These are phyloP conservation scores for Collybia nuda DNA, from an alignment of 768 basidiomycete genomes.

Conservation along the genomic window DNA sequence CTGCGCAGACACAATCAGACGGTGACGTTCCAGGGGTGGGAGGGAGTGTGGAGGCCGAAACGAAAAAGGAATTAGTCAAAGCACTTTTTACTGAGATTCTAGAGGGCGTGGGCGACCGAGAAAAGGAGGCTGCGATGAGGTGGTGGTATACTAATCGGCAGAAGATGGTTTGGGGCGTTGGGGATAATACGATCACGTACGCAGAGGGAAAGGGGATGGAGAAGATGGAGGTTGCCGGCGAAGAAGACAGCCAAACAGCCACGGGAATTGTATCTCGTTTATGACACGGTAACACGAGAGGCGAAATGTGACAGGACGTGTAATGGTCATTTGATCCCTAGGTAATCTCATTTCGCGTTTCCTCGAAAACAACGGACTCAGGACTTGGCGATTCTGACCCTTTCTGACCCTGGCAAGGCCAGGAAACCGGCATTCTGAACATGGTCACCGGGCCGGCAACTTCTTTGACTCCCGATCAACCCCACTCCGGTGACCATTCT, in stretches of 20 bases:
- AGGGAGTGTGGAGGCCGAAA: conserved; percentile 12
- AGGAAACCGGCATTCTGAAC: conserved; percentile 3
- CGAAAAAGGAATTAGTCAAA: conserved; percentile 47
- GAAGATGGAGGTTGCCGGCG: neutral
- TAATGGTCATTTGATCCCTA: no score
- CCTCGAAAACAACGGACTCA: conserved; percentile 4
- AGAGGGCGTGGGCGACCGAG: conserved; percentile 63
- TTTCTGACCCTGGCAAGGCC: neutral
- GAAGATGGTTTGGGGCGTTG: conserved; percentile 7
- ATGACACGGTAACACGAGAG: conserved; percentile 7
- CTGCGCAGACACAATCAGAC: conserved; percentile 21
- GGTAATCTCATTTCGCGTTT: neutral
- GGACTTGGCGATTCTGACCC: neutral
- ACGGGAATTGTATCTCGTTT: conserved; percentile 10
- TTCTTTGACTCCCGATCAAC: conserved; percentile 16
- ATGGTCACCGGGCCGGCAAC: conserved; percentile 24
- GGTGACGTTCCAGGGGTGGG: conserved; percentile 13
- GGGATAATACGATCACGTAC: neutral
- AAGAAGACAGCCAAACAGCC: neutral
- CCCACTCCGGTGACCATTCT: conserved; percentile 10
- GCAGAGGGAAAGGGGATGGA: conserved; percentile 7
- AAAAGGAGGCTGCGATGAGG: conserved; percentile 62
- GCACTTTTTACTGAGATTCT: conserved; percentile 64
- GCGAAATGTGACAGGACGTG: no score
- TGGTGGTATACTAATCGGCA: conserved; percentile 68